A percentile compares a stretch with the other conserved stretches of the same genome.
These are phyloP conservation scores for Maudiozyma barnettii DNA, from an alignment of 805 yeast species.

Conservation along the genomic window DNA sequence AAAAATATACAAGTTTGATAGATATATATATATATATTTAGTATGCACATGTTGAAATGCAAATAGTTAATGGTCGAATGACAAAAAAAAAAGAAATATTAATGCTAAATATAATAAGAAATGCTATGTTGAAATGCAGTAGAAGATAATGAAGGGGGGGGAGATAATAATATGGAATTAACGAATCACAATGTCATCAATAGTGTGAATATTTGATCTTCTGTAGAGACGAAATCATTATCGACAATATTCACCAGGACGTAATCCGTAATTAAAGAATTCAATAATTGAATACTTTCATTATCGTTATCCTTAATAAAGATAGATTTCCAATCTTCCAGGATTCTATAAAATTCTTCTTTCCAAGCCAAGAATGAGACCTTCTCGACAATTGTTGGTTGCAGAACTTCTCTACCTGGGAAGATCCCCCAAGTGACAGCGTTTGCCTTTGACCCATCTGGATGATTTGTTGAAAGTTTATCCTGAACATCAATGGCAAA, in stretches of 20 bases:
- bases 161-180: not conserved
- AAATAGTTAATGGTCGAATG: constrained; percentile 3
- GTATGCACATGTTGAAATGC: constrained; percentile 10
- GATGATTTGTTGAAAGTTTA: constrained; percentile 56
- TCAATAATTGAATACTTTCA: constrained; percentile 19
- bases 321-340: constrained; percentile 67
- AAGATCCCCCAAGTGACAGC: constrained; percentile 98
- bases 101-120: not conserved
- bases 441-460: constrained; percentile 62
- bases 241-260: constrained; percentile 83
- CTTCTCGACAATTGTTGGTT: constrained; percentile 92
- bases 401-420: constrained; percentile 90
- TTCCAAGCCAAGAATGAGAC: constrained; percentile 94
- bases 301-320: constrained; percentile 32
- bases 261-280: constrained; percentile 40
- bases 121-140: constrained; percentile 10
- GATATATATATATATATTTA: not conserved
- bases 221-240: constrained; percentile 57
- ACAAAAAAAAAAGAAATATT: not conserved
- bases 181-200: constrained; percentile 23
- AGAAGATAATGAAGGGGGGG: not conserved
- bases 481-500: constrained; percentile 61
- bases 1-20: not conserved
- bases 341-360: constrained; percentile 81
- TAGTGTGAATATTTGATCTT: constrained; percentile 47